These are phyloP conservation scores for Phytopythium sindhum DNA, from an alignment of 352 stramenopile genomes.

Conservation along the genomic window DNA sequence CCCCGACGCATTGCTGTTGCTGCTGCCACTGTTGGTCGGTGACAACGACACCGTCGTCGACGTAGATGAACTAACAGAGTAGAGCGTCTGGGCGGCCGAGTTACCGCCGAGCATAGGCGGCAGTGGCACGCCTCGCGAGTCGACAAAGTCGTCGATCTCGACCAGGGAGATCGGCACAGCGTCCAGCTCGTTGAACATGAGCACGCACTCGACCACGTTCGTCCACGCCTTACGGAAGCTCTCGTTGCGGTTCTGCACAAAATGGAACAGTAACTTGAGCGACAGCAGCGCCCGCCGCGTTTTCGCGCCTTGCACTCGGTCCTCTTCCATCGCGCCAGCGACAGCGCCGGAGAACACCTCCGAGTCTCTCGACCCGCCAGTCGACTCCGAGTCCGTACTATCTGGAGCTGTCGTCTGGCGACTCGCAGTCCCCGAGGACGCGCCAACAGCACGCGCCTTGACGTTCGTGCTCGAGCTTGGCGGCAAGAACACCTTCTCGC, in stretches of 20 bases:
- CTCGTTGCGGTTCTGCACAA: constrained; percentile 78
- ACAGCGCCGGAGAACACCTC: constrained; percentile 1
- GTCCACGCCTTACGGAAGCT: constrained; percentile 79
- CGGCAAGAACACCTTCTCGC: constrained; percentile 79
- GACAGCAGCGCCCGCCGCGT: constrained; percentile 72
- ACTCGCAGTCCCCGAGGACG: constrained; percentile 6
- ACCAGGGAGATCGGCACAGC: constrained; percentile 81
- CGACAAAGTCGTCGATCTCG: constrained; percentile 88
- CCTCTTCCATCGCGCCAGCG: constrained; percentile 40
- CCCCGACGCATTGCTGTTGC: constrained; percentile 10
- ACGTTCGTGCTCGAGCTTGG: constrained; percentile 26
- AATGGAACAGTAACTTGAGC: constrained; percentile 81
- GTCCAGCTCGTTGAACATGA: constrained; percentile 89
- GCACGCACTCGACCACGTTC: constrained; percentile 78
- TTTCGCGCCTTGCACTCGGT: constrained; percentile 63
- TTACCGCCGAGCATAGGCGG: constrained; percentile 60
- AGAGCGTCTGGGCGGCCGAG: constrained; percentile 14
- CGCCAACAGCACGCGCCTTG: constrained; percentile 15
- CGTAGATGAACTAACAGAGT: constrained; percentile 30
- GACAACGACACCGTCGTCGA: constrained; percentile 4
- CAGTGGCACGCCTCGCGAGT: constrained; percentile 74
- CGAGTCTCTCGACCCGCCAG: neutral
- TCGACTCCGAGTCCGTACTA: constrained; percentile 14
- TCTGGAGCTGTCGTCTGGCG: constrained; percentile 6
- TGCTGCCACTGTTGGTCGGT: constrained; percentile 7